Percentiles rank a stretch among this genome's conserved stretches.
Evolutionary conservation across 495 filamentous ascomycete species (phyloP).

Genomic region (Pyrenula massariospora): DNA sequence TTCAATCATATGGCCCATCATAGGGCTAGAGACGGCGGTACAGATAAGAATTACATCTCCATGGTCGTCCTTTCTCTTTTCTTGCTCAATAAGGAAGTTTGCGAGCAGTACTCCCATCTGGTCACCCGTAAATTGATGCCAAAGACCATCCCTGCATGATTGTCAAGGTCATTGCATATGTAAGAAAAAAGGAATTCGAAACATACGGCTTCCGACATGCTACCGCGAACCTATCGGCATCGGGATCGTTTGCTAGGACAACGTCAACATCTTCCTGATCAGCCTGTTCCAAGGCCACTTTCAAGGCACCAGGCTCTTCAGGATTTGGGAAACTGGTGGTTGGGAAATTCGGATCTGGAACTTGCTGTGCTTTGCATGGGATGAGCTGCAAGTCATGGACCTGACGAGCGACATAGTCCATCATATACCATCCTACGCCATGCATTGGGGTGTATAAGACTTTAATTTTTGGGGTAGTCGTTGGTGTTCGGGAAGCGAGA

Average conservation of each 20-base stretch:
- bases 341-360: constrained; percentile 57
- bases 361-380: constrained; percentile 34
- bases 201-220: constrained; percentile 44
- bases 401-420: constrained; percentile 7
- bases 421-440: constrained; percentile 40
- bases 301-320: constrained; percentile 58
- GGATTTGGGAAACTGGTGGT: constrained; percentile 64
- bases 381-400: constrained; percentile 15
- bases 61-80: constrained; percentile 12
- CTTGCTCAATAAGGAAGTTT: not conserved
- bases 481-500: too few relatives aligned
- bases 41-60: constrained; percentile 42
- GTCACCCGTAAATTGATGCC: constrained; percentile 59
- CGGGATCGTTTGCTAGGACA: constrained; percentile 58
- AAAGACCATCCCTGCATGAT: constrained; percentile 22
- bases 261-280: constrained; percentile 32
- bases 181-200: not conserved
- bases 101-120: constrained; percentile 53
- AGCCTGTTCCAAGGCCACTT: constrained; percentile 47
- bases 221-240: constrained; percentile 60
- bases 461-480: not conserved
- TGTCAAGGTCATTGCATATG: not conserved
- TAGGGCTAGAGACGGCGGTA: constrained; percentile 51
- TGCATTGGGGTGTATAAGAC: constrained; percentile 63
- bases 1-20: constrained; percentile 48